These are phyloP conservation scores for Colletotrichum chrysophilum DNA, from an alignment of 2,329 filamentous ascomycete genomes.

Conservation along the genomic window DNA sequence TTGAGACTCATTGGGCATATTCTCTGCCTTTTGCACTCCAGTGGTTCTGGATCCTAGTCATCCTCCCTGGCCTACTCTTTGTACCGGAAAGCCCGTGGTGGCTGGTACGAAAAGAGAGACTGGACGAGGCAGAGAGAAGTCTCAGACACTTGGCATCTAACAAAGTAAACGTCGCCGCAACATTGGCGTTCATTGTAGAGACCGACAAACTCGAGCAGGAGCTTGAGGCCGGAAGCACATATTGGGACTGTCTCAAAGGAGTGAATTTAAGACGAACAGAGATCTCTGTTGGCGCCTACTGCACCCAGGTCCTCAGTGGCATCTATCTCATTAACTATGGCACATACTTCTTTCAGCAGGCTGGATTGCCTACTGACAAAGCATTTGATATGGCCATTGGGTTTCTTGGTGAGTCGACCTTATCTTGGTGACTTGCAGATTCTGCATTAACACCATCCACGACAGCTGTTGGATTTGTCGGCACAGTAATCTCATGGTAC, in stretches of 20 bases:
- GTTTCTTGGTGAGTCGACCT: slow-evolving; percentile 39
- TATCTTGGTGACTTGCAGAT: background rate
- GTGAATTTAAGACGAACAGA: slow-evolving; percentile 58
- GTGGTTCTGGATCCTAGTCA: slow-evolving; percentile 54
- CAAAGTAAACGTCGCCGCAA: slow-evolving; percentile 51
- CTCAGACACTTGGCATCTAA: slow-evolving; percentile 49
- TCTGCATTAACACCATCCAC: slow-evolving; percentile 48
- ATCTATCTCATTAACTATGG: slow-evolving; percentile 70
- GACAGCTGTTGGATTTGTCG: slow-evolving; percentile 52
- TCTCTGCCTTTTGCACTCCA: slow-evolving; percentile 54
- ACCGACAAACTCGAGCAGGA: slow-evolving; percentile 62
- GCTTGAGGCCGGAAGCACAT: slow-evolving; percentile 51
- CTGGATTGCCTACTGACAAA: slow-evolving; percentile 41
- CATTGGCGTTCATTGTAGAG: slow-evolving; percentile 60
- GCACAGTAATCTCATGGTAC: slow-evolving; percentile 48
- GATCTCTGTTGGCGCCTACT: slow-evolving; percentile 65
- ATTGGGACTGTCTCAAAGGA: slow-evolving; percentile 55
- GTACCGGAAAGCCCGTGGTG: slow-evolving; percentile 57
- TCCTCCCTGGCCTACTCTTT: slow-evolving; percentile 50
- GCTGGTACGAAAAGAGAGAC: slow-evolving; percentile 47
- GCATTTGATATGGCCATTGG: slow-evolving; percentile 48
- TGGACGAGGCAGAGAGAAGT: slow-evolving; percentile 43
- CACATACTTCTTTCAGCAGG: slow-evolving; percentile 57
- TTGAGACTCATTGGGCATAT: slow-evolving; percentile 53
- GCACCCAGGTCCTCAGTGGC: slow-evolving; percentile 68